phyloP scores from a whole-genome alignment of 2,329 filamentous ascomycete species.

The Neopestalotiopsis sp. region DNA sequence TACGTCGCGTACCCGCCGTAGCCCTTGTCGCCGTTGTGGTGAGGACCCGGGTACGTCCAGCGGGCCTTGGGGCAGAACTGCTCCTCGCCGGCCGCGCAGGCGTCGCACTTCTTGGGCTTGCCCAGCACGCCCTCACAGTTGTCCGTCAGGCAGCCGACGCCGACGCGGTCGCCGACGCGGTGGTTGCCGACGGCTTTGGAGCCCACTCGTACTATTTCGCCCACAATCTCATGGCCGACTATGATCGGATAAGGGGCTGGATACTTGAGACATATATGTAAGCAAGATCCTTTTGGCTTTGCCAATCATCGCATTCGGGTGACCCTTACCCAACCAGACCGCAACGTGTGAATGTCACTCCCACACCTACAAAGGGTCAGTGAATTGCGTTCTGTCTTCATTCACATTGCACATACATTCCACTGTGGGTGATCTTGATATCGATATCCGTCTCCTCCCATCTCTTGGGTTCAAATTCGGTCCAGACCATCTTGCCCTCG shows the following conservation, averaged over 20 bases:
- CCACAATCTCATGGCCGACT: constrained; percentile 57
- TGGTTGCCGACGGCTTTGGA: constrained; percentile 39
- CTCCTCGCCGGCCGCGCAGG: constrained; percentile 26
- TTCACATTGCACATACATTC: constrained; percentile 35
- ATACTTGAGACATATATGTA: constrained; percentile 12
- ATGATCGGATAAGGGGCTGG: constrained; percentile 36
- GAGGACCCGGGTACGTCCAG: constrained; percentile 50
- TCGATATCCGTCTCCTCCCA: constrained; percentile 56
- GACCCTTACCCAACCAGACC: constrained; percentile 36
- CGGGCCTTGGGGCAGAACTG: constrained; percentile 35
- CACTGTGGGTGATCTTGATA: constrained; percentile 53
- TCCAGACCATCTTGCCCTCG: constrained; percentile 23
- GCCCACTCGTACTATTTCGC: constrained; percentile 48
- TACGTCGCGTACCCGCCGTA: constrained; percentile 55
- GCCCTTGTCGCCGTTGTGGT: constrained; percentile 54
- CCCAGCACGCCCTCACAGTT: constrained; percentile 41
- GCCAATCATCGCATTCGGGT: not conserved
- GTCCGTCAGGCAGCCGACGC: constrained; percentile 52
- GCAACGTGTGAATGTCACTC: constrained; percentile 48
- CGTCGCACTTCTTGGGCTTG: constrained; percentile 29
- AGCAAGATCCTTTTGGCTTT: not conserved
- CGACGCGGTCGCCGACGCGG: constrained; percentile 58
- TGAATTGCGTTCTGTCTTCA: not conserved
- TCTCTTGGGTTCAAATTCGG: constrained; percentile 47
- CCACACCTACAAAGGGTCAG: constrained; percentile 38